Evolutionary conservation across 371 early-diverging fungal species (phyloP), one percentile per base, ranked within the genome.

Genomic region (Vavraia culicis): DNA sequence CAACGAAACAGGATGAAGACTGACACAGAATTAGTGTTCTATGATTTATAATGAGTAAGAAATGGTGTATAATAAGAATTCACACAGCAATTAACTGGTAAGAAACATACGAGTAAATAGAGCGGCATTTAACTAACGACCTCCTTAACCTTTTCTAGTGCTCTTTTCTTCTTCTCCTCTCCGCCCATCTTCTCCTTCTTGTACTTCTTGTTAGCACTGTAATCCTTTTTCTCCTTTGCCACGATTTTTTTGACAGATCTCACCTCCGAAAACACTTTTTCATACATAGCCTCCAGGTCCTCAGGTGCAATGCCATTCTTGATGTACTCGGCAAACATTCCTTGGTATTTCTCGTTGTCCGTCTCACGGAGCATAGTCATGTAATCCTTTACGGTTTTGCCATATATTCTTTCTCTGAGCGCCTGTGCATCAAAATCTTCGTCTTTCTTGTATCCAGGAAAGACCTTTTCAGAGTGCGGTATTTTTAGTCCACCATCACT

Each of bases 401-500:
- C 91, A 72, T 81, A 89, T 76, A 98, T 91, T 81, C 88, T 88
- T 68, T 80, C 78, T 71, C 84, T 80, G 57, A 98, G 78, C 54
- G 80, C 73, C 71, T 90, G 86, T 62, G 89, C 76, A 67, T 98
- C 87, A 64, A 88, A 78, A 66, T 75, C 69, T 64, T 77, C 78
- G 47, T 77, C 72, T 41, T 53, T 54, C 74, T 84, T 82, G 75
- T 77, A 94, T 69, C 94, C 99, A 62, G 85, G 85, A 82, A 98
- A 90, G 69, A 89, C 85, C 73, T 76, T 77, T 74, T 88, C 88
- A 63, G 76, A 75, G 85, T 96, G 91, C 66, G 98, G 98, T 63
- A 96, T 77, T 71, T 75, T 78, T 66, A 96, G 71, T 72, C 98
- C 98, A 73, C 93, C 93, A 76, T 96, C 98, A 67, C 85, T 85